Base-by-base conservation (phyloP, 768 basidiomycete genomes). In the Xanthoconium stramineum region DNA sequence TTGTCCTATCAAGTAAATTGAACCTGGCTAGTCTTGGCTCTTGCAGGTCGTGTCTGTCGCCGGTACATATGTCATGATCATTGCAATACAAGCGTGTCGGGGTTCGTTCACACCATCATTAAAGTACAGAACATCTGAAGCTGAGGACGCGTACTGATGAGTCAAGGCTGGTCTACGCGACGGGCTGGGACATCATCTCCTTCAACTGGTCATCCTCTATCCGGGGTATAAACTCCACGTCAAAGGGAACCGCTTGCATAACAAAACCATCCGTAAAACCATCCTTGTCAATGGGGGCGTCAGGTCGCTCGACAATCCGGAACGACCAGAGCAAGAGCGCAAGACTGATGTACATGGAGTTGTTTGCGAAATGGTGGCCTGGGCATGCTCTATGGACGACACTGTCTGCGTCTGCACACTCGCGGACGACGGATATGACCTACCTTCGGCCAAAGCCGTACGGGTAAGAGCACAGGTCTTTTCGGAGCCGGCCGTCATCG, bases 281-380 rank as follows among this genome's bases (percentile, higher is more conserved):
- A 37, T 80, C 66, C 6, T 73, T 72, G 64, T 88, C 81, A 55
- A 88, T 85, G 0, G 83, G 82, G 4, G 72, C 68, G 3, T 69
- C 61, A 0, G 79, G 75, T 57, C 83, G 79, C 28, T 77, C 61
- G 5, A 69, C 69, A 24, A 89, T 74, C 0, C 66, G 75, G 72
- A 88, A 87, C 0, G 84, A 79, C 83, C 84, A 87, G 19, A 84
- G 75, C 7, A 83, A 65, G 13, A 85, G 72, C 0, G 83, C 82
- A 1, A 83, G 79, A 63, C 81, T 85, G 51, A 87, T 72, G 62
- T 82, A 83, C 2, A 88, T 69, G 5, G 86, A 86, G 5, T n/a
- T 42, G 29, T 59, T 53, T 5, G 59, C 84, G 29, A 88, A 76
- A 65, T 83, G 74, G 55, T 78, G 78, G 1, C 85, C 85, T 0